Evolutionary conservation across 2,329 filamentous ascomycete genomes (phyloP), one percentile per base, ranked within the genome.

Genomic region (Stenocarpella maydis): DNA sequence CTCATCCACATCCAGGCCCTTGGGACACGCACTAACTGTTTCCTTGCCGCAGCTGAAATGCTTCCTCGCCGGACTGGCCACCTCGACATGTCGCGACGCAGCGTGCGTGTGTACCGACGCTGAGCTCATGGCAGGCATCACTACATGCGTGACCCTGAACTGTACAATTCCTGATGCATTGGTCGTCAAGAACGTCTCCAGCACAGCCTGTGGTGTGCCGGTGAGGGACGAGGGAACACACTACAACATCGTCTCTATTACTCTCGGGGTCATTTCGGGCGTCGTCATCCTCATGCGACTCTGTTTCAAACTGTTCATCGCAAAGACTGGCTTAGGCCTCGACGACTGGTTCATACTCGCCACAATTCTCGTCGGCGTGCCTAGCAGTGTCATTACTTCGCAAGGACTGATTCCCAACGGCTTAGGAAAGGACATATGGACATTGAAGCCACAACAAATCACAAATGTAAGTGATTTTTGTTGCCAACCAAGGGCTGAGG

Each of bases 271-370:
- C 19, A 75, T 82, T 28, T 78, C 80, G 7, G 78, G 75, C 37
- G 73, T 78, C 52, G 78, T 81, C 58, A 74, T 84, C 37, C 68
- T 78, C 8, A 71, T 80, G n/a, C 83, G 83, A 19, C 76, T 83
- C 12, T 72, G 72, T 4, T 78, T 76, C 61, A 78, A 76, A 47
- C 69, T 82, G 24, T 75, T 81, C 15, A 69, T 75, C 1, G 72
- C 75, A 1, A 79, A 77, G 28, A 65, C 77, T 19, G 72, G 75
- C 3, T 76, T 82, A 14, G 78, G 74, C 4, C 68, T 79, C 17
- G 80, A 82, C 71, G 80, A 82, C 73, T 79, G 78, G 75, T 73
- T 77, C 55, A 73, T 80, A 49, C 53, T 80, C 15, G 69, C 72
- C 1, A 74, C 77, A 1, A 58, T 77, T 19, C 1, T 78, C 31